phyloP scores from a whole-genome alignment of 1,284 basidiomycete genomes.

The Peniophora sp. region DNA sequence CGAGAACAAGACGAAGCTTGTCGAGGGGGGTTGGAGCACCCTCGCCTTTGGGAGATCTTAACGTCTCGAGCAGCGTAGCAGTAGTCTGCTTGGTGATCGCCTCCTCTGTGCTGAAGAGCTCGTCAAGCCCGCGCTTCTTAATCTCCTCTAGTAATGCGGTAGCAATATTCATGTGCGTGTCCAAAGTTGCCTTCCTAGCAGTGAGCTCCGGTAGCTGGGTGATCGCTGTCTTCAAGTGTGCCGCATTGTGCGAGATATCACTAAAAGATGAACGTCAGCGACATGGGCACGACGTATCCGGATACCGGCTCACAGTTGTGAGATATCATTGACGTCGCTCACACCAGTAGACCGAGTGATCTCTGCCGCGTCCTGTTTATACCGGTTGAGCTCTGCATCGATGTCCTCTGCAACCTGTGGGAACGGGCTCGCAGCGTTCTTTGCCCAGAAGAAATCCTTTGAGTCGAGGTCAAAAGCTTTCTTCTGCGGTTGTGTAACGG shows the following conservation, averaged over 20 bases:
- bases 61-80: constrained; percentile 73
- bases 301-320: constrained; percentile 66
- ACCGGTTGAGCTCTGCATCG: constrained; percentile 86
- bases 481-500: constrained; percentile 68
- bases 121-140: constrained; percentile 92
- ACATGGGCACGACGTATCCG: not conserved
- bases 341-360: constrained; percentile 95
- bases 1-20: constrained; percentile 89
- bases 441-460: constrained; percentile 99
- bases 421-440: constrained; percentile 94
- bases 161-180: constrained; percentile 99
- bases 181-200: constrained; percentile 91
- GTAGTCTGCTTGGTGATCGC: constrained; percentile 81
- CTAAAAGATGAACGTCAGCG: constrained; percentile 30
- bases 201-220: constrained; percentile 98
- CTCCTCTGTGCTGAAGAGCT: constrained; percentile 95
- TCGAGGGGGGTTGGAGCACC: constrained; percentile 70
- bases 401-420: constrained; percentile 99
- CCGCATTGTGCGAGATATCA: constrained; percentile 90
- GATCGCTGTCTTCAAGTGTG: constrained; percentile 95
- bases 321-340: constrained; percentile 91
- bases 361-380: constrained; percentile 96
- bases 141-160: constrained; percentile 94
- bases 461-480: constrained; percentile 94
- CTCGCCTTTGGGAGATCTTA: constrained; percentile 61